Conservation (phyloP, 176 grass and related monocot genomes). For the Echinochloa phyllopogon region DNA sequence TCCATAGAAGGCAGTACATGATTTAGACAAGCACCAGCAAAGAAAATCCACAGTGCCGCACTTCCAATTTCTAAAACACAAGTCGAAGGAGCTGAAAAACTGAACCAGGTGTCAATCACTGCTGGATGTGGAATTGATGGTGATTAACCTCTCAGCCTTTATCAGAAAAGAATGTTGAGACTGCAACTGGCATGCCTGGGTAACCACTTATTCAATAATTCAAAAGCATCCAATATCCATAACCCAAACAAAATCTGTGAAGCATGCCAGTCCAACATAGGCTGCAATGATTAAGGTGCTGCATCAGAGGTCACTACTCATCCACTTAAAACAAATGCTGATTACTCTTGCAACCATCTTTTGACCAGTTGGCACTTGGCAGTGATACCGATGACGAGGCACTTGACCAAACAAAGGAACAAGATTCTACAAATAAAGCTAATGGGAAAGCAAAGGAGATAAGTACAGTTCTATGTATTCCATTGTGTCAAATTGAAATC, state of each 20-base stretch:
- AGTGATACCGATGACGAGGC: conserved; percentile 72
- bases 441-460: not conserved
- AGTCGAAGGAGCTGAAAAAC: conserved; percentile 84
- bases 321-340: conserved; percentile 21
- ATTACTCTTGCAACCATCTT: conserved; percentile 47
- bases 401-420: conserved; percentile 13
- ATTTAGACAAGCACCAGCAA: conserved; percentile 50
- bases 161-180: conserved; percentile 37
- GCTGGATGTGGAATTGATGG: conserved; percentile 72
- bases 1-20: conserved; percentile 54
- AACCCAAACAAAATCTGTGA: conserved; percentile 47
- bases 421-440: not conserved
- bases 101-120: conserved; percentile 74
- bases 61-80: conserved; percentile 39
- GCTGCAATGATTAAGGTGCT: conserved; percentile 67
- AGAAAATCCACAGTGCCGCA: conserved; percentile 34
- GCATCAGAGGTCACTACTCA: conserved; percentile 61
- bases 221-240: conserved; percentile 25
- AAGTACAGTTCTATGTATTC: conserved; percentile 14
- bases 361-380: conserved; percentile 58
- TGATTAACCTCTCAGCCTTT: conserved; percentile 62
- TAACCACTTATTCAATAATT: conserved; percentile 41
- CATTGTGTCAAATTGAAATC: not conserved
- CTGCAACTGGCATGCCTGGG: conserved; percentile 35
- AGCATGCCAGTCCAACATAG: conserved; percentile 54